phyloP scores from a whole-genome alignment of 345 rosid genomes.

The Aquilaria sinensis region DNA sequence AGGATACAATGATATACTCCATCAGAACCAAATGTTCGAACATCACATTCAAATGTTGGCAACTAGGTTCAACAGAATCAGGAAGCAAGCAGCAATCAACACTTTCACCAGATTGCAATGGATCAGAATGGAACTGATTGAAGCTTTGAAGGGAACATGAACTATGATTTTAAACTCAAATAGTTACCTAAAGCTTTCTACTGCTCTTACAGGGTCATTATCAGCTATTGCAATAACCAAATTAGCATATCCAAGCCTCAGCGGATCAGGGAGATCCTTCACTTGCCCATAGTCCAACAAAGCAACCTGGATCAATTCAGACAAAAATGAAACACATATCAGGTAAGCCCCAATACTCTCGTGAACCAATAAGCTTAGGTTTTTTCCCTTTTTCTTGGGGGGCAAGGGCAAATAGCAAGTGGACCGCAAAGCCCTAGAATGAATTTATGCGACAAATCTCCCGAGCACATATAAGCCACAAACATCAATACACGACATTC shows the following conservation, averaged over 20 bases:
- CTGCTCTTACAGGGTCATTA: slow-evolving; percentile 47
- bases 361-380: neutral
- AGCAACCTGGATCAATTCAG: slow-evolving; percentile 54
- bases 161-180: slow-evolving; percentile 1
- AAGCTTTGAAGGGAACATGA: slow-evolving; percentile 7
- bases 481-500: too few species aligned
- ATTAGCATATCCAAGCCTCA: slow-evolving; percentile 86
- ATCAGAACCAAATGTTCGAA: neutral
- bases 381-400: neutral
- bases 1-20: neutral
- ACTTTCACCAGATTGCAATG: neutral
- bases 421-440: too few species aligned
- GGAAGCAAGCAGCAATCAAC: neutral
- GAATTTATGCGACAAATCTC: too few species aligned
- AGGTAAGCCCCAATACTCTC: slow-evolving; percentile 11
- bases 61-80: too few species aligned
- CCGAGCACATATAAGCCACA: too few species aligned
- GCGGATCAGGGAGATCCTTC: slow-evolving; percentile 81
- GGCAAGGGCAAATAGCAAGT: too few species aligned
- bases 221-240: slow-evolving; percentile 86
- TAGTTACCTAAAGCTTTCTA: slow-evolving; percentile 71
- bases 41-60: neutral
- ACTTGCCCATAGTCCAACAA: slow-evolving; percentile 95
- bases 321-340: slow-evolving; percentile 6
- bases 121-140: slow-evolving; percentile 1